These are phyloP conservation scores for Mayamaea pseudoterrestris DNA, from an alignment of 108 stramenopile species.

Conservation along the genomic window DNA sequence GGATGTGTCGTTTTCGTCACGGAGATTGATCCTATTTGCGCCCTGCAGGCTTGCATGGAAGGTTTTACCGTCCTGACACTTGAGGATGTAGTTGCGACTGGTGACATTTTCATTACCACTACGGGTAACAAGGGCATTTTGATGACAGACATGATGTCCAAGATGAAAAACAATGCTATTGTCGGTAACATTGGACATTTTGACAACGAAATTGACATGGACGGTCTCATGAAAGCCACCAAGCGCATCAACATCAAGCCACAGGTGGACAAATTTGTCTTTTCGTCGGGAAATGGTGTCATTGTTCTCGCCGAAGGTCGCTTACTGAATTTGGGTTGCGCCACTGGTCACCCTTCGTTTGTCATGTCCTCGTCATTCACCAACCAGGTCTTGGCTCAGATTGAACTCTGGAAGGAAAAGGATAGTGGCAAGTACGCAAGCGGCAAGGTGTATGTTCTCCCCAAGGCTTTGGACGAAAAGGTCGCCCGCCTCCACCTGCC, in stretches of 20 bases:
- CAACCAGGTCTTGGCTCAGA: constrained; percentile 98
- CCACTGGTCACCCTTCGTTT: constrained; percentile 99
- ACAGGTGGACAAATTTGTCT: constrained; percentile 98
- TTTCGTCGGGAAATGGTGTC: constrained; percentile 78
- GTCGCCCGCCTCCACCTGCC: constrained; percentile 94
- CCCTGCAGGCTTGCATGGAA: constrained; percentile 99
- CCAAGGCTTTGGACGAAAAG: constrained; percentile 98
- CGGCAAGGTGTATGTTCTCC: constrained; percentile 98
- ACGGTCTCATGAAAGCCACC: constrained; percentile 79
- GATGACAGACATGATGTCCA: constrained; percentile 87
- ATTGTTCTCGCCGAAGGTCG: constrained; percentile 99
- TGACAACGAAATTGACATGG: constrained; percentile 99
- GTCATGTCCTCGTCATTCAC: constrained; percentile 99
- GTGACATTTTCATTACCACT: constrained; percentile 99
- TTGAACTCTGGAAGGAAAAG: constrained; percentile 96
- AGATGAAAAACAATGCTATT: constrained; percentile 99
- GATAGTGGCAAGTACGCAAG: constrained; percentile 86
- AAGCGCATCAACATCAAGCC: constrained; percentile 99
- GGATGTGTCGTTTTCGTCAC: constrained; percentile 97
- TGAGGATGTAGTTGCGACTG: constrained; percentile 69
- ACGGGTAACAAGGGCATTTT: constrained; percentile 99
- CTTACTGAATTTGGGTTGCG: constrained; percentile 99
- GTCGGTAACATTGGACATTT: constrained; percentile 99
- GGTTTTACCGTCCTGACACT: constrained; percentile 93
- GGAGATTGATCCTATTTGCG: constrained; percentile 99